Conservation (phyloP, 208 protist genomes). For the Balamuthia mandrillaris region DNA sequence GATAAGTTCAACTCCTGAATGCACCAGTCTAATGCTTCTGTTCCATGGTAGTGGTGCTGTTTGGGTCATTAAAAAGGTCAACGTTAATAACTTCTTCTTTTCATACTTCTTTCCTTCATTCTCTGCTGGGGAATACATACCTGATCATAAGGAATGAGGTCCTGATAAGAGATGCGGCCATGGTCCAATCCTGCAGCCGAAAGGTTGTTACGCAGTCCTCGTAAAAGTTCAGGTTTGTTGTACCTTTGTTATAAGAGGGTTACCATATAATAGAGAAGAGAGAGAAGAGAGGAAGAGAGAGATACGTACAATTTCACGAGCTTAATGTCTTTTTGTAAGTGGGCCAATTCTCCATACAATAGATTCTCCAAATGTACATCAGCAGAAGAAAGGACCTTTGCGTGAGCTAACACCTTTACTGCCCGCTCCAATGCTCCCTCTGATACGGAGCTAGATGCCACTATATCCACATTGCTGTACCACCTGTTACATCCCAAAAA, state of each 20-base stretch:
- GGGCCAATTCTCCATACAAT: not conserved
- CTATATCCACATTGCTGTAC: conserved; percentile 41
- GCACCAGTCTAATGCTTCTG: conserved; percentile 33
- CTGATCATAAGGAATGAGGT: conserved; percentile 47
- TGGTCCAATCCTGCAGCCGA: not conserved
- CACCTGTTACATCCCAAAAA: conserved; percentile 37
- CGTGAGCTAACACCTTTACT: conserved; percentile 3
- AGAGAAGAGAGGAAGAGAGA: not conserved
- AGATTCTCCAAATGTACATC: not conserved
- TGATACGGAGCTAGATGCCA: not conserved
- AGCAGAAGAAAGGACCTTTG: not conserved
- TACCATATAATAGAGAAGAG: not conserved
- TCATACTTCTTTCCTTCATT: not conserved
- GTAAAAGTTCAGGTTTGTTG: conserved; percentile 43
- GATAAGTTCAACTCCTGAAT: not conserved
- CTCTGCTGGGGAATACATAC: not conserved
- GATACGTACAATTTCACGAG: conserved; percentile 14
- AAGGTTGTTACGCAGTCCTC: conserved; percentile 25
- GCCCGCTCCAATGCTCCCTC: conserved; percentile 12
- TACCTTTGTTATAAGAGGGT: not conserved
- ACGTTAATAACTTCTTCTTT: not conserved
- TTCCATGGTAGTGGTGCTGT: conserved; percentile 46
- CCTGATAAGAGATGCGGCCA: conserved; percentile 28
- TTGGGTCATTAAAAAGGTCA: not conserved
- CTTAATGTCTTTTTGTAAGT: conserved; percentile 43